Base-by-base conservation (phyloP, 257 asterid species). In the Rubia yunnanensis region DNA sequence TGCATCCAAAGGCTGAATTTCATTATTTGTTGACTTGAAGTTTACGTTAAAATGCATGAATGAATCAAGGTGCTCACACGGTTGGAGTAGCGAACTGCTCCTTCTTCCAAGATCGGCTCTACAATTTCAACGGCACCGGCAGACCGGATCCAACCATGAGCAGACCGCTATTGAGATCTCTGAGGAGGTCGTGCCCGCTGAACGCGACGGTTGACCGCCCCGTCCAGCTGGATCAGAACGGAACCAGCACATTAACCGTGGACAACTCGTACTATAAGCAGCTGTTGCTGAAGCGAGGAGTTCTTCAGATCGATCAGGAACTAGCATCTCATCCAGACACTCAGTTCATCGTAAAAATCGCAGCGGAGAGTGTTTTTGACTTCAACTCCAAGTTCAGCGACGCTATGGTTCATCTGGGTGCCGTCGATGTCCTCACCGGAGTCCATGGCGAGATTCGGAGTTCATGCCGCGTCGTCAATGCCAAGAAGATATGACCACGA, bases 61-160 rank as follows among this genome's bases (percentile, higher is more conserved):
- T 50, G 11, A 2, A 55, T 53, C 13, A 9, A 84, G 92, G 96
- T 23, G 96, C 85, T 0, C 95, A 86, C 76, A 86, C 91, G 0
- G 86, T 88, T 1, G 96, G 96, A 22, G 5, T 72, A 0, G 35
- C 95, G 10, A 92, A 79, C 38, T 88, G 92, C 57, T 76, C 92
- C 10, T 41, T 81, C 66, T 17, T 88, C 68, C 50, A 22, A n/a
- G 77, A 75, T 71, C 85, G 92, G 0, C 66, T 88, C 54, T 84
- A 81, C 83, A 75, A 86, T 59, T 88, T 81, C 77, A 14, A 38
- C 0, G 76, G 71, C 36, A 83, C 82, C 0, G 78, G 81, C 0
- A 46, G 71, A 23, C 77, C 81, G 0, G 95, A 88, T 30, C 85
- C 88, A 1, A 71, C 76, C 57, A 84, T 88, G 96, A 81, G 81